A percentile compares a stretch with the other conserved stretches of the same genome.
Conservation (phyloP, 2,329 filamentous ascomycete genomes). For the Xylaria sp. region DNA sequence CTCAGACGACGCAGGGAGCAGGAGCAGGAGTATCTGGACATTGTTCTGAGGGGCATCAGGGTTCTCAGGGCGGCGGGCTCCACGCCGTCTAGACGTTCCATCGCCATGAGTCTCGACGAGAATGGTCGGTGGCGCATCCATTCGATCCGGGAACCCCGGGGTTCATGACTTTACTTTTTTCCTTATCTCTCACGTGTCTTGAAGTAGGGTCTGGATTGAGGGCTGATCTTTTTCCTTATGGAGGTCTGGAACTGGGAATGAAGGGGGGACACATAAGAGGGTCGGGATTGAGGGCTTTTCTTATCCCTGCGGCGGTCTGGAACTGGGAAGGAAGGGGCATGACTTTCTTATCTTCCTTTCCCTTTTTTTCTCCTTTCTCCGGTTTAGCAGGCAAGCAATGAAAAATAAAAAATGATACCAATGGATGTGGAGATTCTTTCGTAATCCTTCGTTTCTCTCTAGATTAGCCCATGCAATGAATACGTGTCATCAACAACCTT, state of each 20-base stretch:
- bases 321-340: too few relatives aligned
- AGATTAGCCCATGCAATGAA: too few relatives aligned
- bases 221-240: not conserved
- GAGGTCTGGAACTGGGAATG: too few relatives aligned
- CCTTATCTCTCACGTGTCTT: too few relatives aligned
- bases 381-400: too few relatives aligned
- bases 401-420: too few relatives aligned
- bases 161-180: slow-evolving; percentile 2
- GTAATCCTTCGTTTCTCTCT: not conserved
- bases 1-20: slow-evolving; percentile 23
- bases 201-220: too few relatives aligned
- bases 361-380: not conserved
- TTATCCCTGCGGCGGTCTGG: too few relatives aligned
- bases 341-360: not conserved
- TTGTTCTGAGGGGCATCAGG: slow-evolving; percentile 36
- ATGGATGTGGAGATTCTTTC: not conserved
- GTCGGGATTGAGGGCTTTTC: too few relatives aligned
- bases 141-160: slow-evolving; percentile 18
- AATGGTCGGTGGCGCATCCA: slow-evolving; percentile 39
- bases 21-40: slow-evolving; percentile 33
- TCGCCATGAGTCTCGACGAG: slow-evolving; percentile 36
- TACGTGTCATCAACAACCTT: not conserved
- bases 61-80: slow-evolving; percentile 18
- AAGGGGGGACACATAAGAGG: too few relatives aligned
- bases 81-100: slow-evolving; percentile 8